These are phyloP conservation scores for Alnus rubra DNA, from an alignment of 306 rosid genomes.

Conservation along the genomic window DNA sequence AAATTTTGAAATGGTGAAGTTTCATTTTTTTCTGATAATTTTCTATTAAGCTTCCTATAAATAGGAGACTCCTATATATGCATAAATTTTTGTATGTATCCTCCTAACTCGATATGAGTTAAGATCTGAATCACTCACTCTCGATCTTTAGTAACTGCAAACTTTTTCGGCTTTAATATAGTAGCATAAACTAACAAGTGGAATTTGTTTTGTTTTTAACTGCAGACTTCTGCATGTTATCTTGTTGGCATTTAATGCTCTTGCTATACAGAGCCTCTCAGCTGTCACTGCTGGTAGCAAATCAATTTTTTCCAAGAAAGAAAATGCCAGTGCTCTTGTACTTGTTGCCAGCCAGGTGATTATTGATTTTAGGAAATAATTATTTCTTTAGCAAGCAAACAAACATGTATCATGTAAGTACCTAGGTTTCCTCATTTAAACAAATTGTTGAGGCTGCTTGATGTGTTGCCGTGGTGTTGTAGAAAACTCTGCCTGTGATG, in stretches of 20 bases:
- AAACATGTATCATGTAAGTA: background rate
- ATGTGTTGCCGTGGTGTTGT: slow-evolving; percentile 29
- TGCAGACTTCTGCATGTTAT: slow-evolving; percentile 78
- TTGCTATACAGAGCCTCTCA: slow-evolving; percentile 52
- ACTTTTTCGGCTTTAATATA: slow-evolving; percentile 15
- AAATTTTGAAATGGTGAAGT: slow-evolving; percentile 5
- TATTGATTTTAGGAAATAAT: background rate
- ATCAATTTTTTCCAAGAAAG: slow-evolving; percentile 59
- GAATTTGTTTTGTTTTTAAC: slow-evolving; percentile 15
- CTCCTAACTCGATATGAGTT: background rate
- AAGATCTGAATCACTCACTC: background rate
- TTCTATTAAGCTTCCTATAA: background rate
- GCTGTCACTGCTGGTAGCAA: slow-evolving; percentile 58
- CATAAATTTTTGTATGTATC: background rate
- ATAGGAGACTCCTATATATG: background rate
- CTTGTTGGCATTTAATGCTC: slow-evolving; percentile 57
- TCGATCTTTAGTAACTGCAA: background rate
- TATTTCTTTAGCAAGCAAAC: background rate
- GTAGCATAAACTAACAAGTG: slow-evolving; percentile 23
- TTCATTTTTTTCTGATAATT: background rate
- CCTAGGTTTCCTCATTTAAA: background rate
- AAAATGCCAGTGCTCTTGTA: slow-evolving; percentile 65
- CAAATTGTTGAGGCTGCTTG: background rate
- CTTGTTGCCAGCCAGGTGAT: slow-evolving; percentile 87
- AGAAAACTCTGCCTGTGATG: slow-evolving; percentile 96